Conservation (phyloP, 345 rosid species). For the Brassica incana region DNA sequence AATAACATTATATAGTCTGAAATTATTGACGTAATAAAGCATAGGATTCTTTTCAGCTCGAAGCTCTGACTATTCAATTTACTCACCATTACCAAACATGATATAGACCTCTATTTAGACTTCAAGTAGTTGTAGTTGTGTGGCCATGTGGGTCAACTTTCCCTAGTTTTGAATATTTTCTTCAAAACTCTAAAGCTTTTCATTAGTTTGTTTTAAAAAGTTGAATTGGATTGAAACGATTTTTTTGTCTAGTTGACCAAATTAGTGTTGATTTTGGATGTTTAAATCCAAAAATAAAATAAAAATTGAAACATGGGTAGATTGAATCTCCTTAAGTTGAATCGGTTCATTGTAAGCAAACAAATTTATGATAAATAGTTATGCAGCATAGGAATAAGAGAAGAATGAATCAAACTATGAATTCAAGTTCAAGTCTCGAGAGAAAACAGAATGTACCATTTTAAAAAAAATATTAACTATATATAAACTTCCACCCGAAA, state of each 20-base stretch:
- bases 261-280: conserved; percentile 2
- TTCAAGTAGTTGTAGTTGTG: conserved; percentile 9
- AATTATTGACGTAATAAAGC: conserved; percentile 8
- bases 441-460: neutral
- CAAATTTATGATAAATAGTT: neutral
- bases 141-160: conserved; percentile 37
- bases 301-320: neutral
- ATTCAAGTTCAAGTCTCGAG: neutral
- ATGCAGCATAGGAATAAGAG: neutral
- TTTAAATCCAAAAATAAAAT: too few species aligned
- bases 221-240: neutral
- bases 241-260: conserved; percentile 12
- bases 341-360: neutral
- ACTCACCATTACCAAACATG: conserved; percentile 28
- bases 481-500: too few species aligned
- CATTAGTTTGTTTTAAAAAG: neutral
- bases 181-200: conserved; percentile 1
- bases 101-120: conserved; percentile 27
- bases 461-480: too few species aligned
- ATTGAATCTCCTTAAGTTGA: neutral
- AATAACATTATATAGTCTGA: neutral
- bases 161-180: conserved; percentile 9
- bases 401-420: neutral
- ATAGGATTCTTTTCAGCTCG: conserved; percentile 31
- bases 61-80: conserved; percentile 19